These are phyloP conservation scores for Pleurotus eryngii DNA, from an alignment of 768 basidiomycete genomes.

Conservation along the genomic window DNA sequence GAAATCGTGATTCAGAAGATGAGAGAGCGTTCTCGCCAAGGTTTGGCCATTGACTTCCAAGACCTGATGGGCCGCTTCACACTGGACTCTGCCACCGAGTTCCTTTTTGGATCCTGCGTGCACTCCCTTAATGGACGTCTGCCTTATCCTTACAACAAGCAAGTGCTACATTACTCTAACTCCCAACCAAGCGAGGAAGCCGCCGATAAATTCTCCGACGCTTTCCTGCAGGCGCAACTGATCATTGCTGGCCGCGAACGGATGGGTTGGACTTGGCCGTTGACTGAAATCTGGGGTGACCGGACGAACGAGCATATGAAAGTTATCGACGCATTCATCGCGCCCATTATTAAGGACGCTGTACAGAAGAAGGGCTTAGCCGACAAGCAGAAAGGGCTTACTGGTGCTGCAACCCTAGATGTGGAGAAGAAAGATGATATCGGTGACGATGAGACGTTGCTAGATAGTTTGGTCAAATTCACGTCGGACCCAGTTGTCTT, in stretches of 20 bases:
- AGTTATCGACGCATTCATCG: constrained; percentile 47
- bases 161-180: constrained; percentile 7
- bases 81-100: constrained; percentile 64
- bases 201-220: constrained; percentile 39
- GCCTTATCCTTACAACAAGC: constrained; percentile 47
- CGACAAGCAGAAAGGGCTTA: not conserved
- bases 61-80: constrained; percentile 63
- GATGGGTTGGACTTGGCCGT: constrained; percentile 50
- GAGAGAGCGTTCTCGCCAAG: constrained; percentile 45
- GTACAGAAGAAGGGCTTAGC: constrained; percentile 31
- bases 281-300: constrained; percentile 46
- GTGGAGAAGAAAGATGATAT: constrained; percentile 26
- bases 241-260: constrained; percentile 40
- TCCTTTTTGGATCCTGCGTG: constrained; percentile 60
- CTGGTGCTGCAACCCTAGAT: constrained; percentile 14
- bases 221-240: constrained; percentile 48
- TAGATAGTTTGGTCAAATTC: constrained; percentile 52
- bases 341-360: constrained; percentile 50
- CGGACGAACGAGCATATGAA: constrained; percentile 46
- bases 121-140: constrained; percentile 48
- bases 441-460: constrained; percentile 43
- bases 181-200: constrained; percentile 18
- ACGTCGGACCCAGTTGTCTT: constrained; percentile 48
- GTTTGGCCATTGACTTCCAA: constrained; percentile 59
- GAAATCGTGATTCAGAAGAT: constrained; percentile 40